Evolutionary conservation across 768 basidiomycete species (phyloP), one percentile per base, ranked within the genome.

Genomic region (Ramaria sp.): DNA sequence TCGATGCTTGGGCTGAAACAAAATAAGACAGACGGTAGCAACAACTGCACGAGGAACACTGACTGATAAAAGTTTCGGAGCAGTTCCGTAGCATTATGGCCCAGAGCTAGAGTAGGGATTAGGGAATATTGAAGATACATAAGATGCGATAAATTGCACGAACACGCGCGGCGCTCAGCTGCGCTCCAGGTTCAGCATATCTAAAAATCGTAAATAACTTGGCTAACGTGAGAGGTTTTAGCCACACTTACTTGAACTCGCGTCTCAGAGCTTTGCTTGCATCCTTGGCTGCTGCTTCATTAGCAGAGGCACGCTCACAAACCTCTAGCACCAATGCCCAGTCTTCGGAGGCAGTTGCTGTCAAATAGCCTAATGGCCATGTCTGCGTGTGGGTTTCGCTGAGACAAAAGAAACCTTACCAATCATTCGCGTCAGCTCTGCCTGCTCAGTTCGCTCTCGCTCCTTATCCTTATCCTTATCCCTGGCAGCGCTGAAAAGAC

Each of bases 41-140:
- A 62, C 42, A 15, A 48, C 32, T 34, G 9, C 8, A 34, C 32
- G 47, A 12, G 57, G 32, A 30, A 18, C 32, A 61, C 68, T 59
- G 50, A 71, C 69, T 41, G 34, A 88, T 77, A 62, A 93, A 91
- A 13, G 78, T 63, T 9, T 83, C 79, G 0, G 82, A 78, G 3
- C 83, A 82, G 63, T 94, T 93, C 27, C 82, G 81, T 36, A 94
- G 76, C 83, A 94, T 86, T 60, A 94, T 83, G 2, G 90, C 84
- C 92, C 91, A 94, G 6, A 96, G 64, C 86, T 89, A 58, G 20
- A 52, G n/a, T 10, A 48, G 6, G 27, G 36, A 3, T 48, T 15
- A 39, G 25, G 7, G 49, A 12, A 1, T 25, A 25, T 8, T 3
- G 12, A 34, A 32, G 18, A 20, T 50, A 7, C 43, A 34, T 28